Evolutionary conservation across 257 asterid genomes (phyloP).

Genomic region (Solanum chmielewskii): DNA sequence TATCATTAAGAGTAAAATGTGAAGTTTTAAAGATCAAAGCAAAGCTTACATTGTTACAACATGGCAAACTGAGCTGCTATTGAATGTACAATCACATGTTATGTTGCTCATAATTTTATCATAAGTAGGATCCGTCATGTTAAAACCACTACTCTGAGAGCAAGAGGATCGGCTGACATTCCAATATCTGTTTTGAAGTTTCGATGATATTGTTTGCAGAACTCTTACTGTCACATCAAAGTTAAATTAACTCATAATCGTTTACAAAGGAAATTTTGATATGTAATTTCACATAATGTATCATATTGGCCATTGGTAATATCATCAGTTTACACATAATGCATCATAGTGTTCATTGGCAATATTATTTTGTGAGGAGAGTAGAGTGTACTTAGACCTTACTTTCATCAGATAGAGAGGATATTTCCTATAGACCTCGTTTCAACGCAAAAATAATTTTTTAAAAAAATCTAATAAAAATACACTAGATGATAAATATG

Average conservation of each 20-base stretch:
- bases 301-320: no score
- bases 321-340: no score
- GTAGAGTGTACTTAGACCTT: no score
- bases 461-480: no score
- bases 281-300: no score
- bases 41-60: constrained; percentile 63
- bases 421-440: no score
- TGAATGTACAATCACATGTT: constrained; percentile 53
- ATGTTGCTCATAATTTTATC: constrained; percentile 13
- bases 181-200: constrained; percentile 52
- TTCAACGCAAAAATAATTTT: no score
- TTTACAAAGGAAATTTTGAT: not conserved
- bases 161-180: constrained; percentile 40
- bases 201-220: constrained; percentile 47
- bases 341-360: no score
- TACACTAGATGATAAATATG: no score
- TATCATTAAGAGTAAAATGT: not conserved
- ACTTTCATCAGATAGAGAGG: no score
- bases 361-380: no score
- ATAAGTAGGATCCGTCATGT: constrained; percentile 1
- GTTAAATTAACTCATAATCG: not conserved
- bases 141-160: constrained; percentile 19
- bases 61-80: constrained; percentile 44
- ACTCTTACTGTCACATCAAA: constrained; percentile 38
- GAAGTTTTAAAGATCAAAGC: not conserved